Base-by-base conservation (phyloP, 768 basidiomycete species). In the Lentinus tigrinus region DNA sequence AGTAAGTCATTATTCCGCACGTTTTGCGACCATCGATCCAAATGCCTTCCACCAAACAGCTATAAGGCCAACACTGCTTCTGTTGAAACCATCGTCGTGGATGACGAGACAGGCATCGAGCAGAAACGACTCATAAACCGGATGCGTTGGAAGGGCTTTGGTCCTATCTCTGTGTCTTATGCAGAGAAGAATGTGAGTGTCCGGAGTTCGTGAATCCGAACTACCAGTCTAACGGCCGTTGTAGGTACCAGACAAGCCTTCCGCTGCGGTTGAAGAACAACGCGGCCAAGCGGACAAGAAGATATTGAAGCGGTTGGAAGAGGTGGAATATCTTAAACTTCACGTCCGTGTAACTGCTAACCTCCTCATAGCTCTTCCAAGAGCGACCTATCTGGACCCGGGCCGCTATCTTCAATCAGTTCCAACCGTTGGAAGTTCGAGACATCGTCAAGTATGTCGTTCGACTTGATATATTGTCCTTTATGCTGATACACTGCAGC, bases 361-460 rank as follows among this genome's bases (percentile, higher is more conserved):
- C 19, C n/a, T 23, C 47, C 38, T 24, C 26, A 19, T 58, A 95
- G 91, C 71, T 85, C 21, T 88, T 98, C 57, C 73, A 75, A 47
- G 76, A 86, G 56, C 82, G 96, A 24, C 93, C 95, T 0, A 75
- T 96, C 9, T 98, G 95, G 95, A 91, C 92, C 1, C 82, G 95
- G n/a, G 78, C 81, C 61, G 89, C 91, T 0, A 75, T 98, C 7
- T 82, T 93, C 63, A 95, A 91, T 62, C 93, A 94, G 66, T 85
- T 97, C 57, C 75, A 81, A 7, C 73, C 81, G 1, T 70, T 78
- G 2, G 91, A 95, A 64, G 76, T 83, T 14, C 80, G 88, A 48
- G 84, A 89, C 59, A 82, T 95, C 24, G 76, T 85, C 62, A 91
- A 91, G 95, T 95, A 63, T 46, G 83, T 65, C 5, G 17, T 19